These are phyloP conservation scores for Ambrosia hybrid DNA, from an alignment of 140 eudicot genomes.

Conservation along the genomic window DNA sequence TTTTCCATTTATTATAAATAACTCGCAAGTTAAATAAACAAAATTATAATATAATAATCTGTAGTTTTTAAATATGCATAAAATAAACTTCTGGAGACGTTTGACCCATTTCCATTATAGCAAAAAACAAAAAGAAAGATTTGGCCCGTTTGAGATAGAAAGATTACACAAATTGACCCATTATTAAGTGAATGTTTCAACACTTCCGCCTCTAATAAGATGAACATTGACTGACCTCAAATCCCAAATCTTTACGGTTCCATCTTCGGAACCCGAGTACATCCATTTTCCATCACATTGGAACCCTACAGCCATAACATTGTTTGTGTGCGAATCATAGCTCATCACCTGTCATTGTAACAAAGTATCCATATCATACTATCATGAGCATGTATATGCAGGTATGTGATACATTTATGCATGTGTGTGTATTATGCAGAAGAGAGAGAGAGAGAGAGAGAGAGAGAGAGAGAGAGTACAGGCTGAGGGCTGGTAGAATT, in stretches of 20 bases:
- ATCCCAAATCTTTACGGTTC: slow-evolving; percentile 98
- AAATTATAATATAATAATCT: neutral
- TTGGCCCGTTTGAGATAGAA: neutral
- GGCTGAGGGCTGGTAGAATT: slow-evolving; percentile 91
- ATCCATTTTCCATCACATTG: slow-evolving; percentile 97
- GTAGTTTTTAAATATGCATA: neutral
- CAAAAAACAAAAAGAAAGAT: neutral
- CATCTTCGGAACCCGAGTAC: slow-evolving; percentile 99
- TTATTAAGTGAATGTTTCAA: neutral
- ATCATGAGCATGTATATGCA: slow-evolving; percentile 15
- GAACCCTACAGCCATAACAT: slow-evolving; percentile 98
- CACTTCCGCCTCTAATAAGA: neutral
- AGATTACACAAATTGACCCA: neutral
- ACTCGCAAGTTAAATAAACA: neutral
- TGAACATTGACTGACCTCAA: slow-evolving; percentile 52
- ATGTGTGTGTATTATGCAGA: neutral
- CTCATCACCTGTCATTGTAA: slow-evolving; percentile 76
- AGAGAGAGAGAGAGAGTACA: slow-evolving; percentile 38
- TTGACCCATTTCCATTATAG: neutral
- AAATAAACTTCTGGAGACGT: neutral
- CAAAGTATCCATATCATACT: slow-evolving; percentile 6
- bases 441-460: slow-evolving; percentile 5
- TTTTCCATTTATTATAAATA: neutral
- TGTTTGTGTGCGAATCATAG: slow-evolving; percentile 93
- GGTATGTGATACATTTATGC: neutral